A percentile compares a stretch with the other conserved stretches of the same genome.
Evolutionary conservation across 495 filamentous ascomycete genomes (phyloP).

Genomic region (Hypomontagnella monticulosa): DNA sequence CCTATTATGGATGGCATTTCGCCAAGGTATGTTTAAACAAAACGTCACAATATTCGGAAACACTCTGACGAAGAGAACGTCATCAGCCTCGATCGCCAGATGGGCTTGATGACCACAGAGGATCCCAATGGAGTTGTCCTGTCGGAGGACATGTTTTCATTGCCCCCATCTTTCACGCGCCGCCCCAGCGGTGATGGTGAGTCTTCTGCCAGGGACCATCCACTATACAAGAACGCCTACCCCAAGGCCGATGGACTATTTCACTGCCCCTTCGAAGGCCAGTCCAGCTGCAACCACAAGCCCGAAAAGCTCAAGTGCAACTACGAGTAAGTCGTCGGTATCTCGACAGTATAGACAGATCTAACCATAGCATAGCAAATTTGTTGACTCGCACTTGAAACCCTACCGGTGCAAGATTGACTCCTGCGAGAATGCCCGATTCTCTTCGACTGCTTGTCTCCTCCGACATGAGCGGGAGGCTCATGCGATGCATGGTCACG

Average conservation of each 20-base stretch:
- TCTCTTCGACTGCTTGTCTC: constrained; percentile 94
- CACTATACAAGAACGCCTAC: constrained; percentile 76
- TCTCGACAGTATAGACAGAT: constrained; percentile 29
- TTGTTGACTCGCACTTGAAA: constrained; percentile 92
- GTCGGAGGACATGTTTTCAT: constrained; percentile 55
- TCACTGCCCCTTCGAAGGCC: constrained; percentile 86
- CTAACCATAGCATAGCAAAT: constrained; percentile 74
- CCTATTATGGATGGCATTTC: constrained; percentile 57
- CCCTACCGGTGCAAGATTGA: constrained; percentile 89
- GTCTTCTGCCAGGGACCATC: constrained; percentile 76
- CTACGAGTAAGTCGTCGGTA: constrained; percentile 77
- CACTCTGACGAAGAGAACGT: constrained; percentile 41
- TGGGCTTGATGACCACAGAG: constrained; percentile 53
- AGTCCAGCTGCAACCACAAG: constrained; percentile 80
- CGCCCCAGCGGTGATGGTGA: constrained; percentile 62
- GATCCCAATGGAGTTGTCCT: constrained; percentile 54
- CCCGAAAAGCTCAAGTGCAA: constrained; percentile 95
- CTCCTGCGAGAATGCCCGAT: constrained; percentile 78
- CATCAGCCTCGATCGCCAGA: constrained; percentile 49
- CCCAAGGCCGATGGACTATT: constrained; percentile 78
- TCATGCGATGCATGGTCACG: constrained; percentile 93
- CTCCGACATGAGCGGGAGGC: constrained; percentile 94
- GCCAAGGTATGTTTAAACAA: constrained; percentile 57
- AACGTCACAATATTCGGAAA: constrained; percentile 33
- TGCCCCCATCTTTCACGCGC: constrained; percentile 56